A percentile compares a stretch with the other conserved stretches of the same genome.
phyloP scores from a whole-genome alignment of 176 grass and related monocot species.

The Eragrostis curvula region DNA sequence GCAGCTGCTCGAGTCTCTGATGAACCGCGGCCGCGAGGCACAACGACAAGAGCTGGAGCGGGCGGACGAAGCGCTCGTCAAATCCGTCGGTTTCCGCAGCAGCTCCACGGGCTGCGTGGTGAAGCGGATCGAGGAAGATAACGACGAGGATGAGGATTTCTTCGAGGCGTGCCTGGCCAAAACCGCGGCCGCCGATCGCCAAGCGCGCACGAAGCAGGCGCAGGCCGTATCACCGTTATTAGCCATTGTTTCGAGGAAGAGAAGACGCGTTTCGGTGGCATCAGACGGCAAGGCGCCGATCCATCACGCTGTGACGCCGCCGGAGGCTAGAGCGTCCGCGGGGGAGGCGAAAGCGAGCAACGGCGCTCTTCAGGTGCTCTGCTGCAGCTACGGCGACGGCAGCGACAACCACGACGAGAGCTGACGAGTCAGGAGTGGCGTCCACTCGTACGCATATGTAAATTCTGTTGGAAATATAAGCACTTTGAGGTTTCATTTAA shows the following conservation, averaged over 20 bases:
- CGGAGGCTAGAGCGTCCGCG: neutral
- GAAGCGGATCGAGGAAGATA: conserved; percentile 5
- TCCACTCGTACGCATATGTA: too few relatives aligned
- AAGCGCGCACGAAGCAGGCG: neutral
- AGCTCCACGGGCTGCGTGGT: neutral
- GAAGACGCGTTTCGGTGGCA: neutral
- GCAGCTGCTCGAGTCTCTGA: neutral
- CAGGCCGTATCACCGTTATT: neutral
- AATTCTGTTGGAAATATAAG: too few relatives aligned
- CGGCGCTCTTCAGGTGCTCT: conserved; percentile 15
- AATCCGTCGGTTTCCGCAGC: neutral
- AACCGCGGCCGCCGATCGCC: neutral
- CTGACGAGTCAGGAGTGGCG: neutral
- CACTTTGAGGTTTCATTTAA: too few relatives aligned
- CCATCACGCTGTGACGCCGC: neutral
- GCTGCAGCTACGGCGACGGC: neutral
- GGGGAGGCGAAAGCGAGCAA: neutral
- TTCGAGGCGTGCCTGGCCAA: neutral
- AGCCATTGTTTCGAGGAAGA: neutral
- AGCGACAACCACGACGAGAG: neutral
- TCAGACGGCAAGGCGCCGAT: neutral
- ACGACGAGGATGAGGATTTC: neutral
- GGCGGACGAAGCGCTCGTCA: conserved; percentile 19
- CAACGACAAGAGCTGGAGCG: neutral
- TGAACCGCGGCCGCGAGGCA: neutral